Percentiles rank a stretch among this genome's conserved stretches.
These are phyloP conservation scores for Calonectria hawksworthii DNA, from an alignment of 2,329 filamentous ascomycete species.

Conservation along the genomic window DNA sequence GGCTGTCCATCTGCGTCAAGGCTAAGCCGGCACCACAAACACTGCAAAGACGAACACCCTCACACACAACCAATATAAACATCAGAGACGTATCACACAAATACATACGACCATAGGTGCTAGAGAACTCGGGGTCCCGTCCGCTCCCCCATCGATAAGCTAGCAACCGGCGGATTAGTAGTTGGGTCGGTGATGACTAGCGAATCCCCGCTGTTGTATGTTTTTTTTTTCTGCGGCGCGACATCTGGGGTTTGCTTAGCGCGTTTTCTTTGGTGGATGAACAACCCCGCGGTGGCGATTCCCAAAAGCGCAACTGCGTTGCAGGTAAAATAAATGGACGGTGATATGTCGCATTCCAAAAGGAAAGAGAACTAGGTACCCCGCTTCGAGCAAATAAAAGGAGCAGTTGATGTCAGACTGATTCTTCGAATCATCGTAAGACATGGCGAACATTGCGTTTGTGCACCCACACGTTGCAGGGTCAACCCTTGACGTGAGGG, in stretches of 20 bases:
- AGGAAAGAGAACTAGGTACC: not conserved
- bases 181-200: constrained; percentile 2
- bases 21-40: not conserved
- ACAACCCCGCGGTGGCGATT: not conserved
- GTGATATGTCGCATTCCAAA: not conserved
- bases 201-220: constrained; percentile 3
- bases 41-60: not conserved
- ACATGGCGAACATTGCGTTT: not conserved
- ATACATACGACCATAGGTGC: not conserved
- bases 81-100: no score
- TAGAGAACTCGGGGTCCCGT: not conserved
- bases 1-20: not conserved
- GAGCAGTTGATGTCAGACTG: not conserved
- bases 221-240: not conserved
- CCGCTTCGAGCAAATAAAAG: not conserved
- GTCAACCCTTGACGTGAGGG: constrained; percentile 1
- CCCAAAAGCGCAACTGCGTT: not conserved
- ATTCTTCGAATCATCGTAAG: not conserved
- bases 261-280: not conserved
- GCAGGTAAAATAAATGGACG: not conserved
- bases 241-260: not conserved
- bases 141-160: not conserved
- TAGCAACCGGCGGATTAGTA: not conserved
- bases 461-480: not conserved
- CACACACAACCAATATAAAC: not conserved